Evolutionary conservation across 352 stramenopile genomes (phyloP), one percentile per base, ranked within the genome.

Genomic region (Phytopythium vexans): DNA sequence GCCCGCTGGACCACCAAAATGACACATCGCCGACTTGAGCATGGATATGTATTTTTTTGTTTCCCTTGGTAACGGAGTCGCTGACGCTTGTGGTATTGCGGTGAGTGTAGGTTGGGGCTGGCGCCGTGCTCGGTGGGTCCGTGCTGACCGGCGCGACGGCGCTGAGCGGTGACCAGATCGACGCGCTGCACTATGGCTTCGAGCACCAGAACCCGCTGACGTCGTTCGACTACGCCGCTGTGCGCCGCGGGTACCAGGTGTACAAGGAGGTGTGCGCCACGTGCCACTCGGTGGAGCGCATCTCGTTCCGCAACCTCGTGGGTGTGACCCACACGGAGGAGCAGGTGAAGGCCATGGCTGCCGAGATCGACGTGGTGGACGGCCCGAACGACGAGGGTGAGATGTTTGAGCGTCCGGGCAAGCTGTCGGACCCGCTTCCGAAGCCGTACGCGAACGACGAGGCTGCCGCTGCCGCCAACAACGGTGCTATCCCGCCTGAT

Each of bases 391-490:
- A 98, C 49, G 83, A 98, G 66, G 97, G 97, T 41, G 97, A 99
- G 77, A 99, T 99, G 97, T 99, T 99, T 59, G 97, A 99, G 62
- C 92, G 97, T 35, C 97, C 97, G 3, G 96, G 96, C 53, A 99
- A 99, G 72, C 87, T 98, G 15, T 97, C 90, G 51, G 95, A 99
- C 82, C 83, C 86, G 6, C 86, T 99, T 21, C 97, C 96, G 16
- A 94, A 87, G 42, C 97, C 97, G 36, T 99, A 99, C 74, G 75
- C 89, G 48, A 99, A 99, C 69, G 96, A 99, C 60, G 95, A 98
- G 56, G 88, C 95, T n/a, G 97, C 90, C 27, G 94, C 95, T 51
- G 88, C 95, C 51, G 96, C 97, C 39, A 99, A 99, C 80, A 97
- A 97, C 65, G 97, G 97, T 33, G 97, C 97, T 32, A 95, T 98